Conservation (phyloP, 2,329 filamentous ascomycete species). For the Emmonsiellopsis sp. region DNA sequence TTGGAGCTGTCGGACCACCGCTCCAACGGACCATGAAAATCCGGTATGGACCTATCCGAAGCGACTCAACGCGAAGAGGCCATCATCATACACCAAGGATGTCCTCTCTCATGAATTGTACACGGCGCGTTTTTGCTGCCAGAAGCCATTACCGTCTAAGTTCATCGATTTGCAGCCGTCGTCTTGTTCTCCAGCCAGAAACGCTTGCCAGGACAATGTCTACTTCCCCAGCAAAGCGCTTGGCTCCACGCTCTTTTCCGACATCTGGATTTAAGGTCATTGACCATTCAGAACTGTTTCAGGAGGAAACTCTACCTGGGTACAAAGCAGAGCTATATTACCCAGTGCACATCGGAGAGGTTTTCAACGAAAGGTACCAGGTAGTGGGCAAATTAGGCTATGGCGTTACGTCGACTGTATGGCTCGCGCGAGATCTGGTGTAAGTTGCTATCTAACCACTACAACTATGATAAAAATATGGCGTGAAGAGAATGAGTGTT, state of each 20-base stretch:
- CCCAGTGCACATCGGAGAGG: constrained; percentile 2
- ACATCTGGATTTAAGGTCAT: constrained; percentile 1
- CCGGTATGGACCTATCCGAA: too few species aligned
- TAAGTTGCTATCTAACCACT: background rate
- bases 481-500: too few species aligned
- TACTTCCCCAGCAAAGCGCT: background rate
- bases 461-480: too few species aligned
- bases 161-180: too few species aligned
- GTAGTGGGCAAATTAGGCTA: constrained; percentile 1
- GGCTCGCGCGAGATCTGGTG: constrained; percentile 1
- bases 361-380: constrained; percentile 1
- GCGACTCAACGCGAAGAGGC: too few species aligned
- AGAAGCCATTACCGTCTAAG: too few species aligned
- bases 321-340: background rate
- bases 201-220: background rate
- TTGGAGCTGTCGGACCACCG: too few species aligned
- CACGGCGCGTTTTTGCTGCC: too few species aligned
- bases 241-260: background rate
- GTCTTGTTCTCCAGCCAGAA: too few species aligned
- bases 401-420: constrained; percentile 2
- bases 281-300: constrained; percentile 1
- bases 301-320: background rate
- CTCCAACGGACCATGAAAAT: too few species aligned
- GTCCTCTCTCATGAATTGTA: too few species aligned
- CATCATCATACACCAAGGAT: too few species aligned